phyloP scores from a whole-genome alignment of 202 grass and related monocot genomes.

The Carex sylvatica region DNA sequence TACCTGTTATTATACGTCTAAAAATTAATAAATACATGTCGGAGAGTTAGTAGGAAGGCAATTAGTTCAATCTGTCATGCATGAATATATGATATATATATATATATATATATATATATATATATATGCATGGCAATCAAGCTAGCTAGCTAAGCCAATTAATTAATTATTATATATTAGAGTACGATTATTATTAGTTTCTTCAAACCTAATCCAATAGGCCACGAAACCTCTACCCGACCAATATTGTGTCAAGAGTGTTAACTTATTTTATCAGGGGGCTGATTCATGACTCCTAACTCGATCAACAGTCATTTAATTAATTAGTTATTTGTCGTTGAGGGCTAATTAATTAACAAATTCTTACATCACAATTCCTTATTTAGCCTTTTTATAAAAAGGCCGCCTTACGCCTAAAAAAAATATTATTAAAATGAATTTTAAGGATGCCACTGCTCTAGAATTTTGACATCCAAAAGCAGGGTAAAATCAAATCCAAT shows the following conservation, averaged over 20 bases:
- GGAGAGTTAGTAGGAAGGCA: constrained; percentile 20
- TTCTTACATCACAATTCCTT: no score
- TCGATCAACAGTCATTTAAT: neutral
- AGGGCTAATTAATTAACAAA: neutral
- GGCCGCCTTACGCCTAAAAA: no score
- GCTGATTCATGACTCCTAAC: neutral
- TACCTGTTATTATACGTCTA: constrained; percentile 4
- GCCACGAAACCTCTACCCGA: constrained; percentile 1
- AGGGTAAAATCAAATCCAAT: neutral
- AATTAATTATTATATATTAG: neutral
- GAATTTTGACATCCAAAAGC: neutral
- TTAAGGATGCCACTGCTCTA: neutral
- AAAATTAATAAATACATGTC: constrained; percentile 17
- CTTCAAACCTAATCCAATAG: constrained; percentile 1
- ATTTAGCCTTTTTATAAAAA: no score
- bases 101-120: no score
- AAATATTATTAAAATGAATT: neutral
- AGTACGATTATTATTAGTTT: neutral
- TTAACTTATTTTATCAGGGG: neutral
- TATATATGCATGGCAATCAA: neutral
- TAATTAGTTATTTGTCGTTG: neutral
- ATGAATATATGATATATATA: neutral
- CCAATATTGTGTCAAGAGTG: constrained; percentile 10
- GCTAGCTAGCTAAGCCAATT: no score
- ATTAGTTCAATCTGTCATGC: constrained; percentile 20